These are phyloP conservation scores for Allodekkera sacchari DNA, from an alignment of 805 yeast genomes.

Conservation along the genomic window DNA sequence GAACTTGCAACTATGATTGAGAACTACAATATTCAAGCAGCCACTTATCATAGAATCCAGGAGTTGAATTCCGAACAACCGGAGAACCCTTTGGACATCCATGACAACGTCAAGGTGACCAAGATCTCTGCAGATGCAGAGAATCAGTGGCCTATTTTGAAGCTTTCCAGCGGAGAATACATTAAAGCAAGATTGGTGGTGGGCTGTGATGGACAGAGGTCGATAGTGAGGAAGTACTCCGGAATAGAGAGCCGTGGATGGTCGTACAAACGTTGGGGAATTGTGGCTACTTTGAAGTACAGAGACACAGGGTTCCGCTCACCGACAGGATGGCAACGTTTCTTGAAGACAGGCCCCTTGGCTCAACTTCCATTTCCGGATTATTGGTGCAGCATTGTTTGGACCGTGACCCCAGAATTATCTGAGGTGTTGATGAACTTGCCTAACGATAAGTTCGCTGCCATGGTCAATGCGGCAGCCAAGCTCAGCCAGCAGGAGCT, in stretches of 20 bases:
- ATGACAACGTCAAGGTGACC: conserved; percentile 63
- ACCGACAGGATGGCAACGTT: conserved; percentile 86
- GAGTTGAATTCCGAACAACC: conserved; percentile 27
- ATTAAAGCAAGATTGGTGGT: conserved; percentile 68
- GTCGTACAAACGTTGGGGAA: conserved; percentile 81
- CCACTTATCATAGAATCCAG: conserved; percentile 47
- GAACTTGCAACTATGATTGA: conserved; percentile 82
- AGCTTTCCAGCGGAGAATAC: conserved; percentile 53
- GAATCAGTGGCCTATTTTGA: conserved; percentile 70
- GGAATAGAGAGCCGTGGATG: conserved; percentile 85
- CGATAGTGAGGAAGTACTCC: conserved; percentile 81
- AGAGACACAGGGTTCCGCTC: conserved; percentile 60
- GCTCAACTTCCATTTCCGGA: conserved; percentile 87
- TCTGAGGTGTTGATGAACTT: conserved; percentile 54
- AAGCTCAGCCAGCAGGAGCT: conserved; percentile 72
- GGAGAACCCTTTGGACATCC: conserved; percentile 29
- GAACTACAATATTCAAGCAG: conserved; percentile 73
- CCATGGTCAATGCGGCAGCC: conserved; percentile 78
- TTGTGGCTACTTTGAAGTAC: conserved; percentile 81
- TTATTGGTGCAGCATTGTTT: conserved; percentile 82
- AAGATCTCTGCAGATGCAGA: conserved; percentile 34
- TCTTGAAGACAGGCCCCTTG: conserved; percentile 84
- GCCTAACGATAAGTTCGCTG: conserved; percentile 54
- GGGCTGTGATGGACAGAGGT: conserved; percentile 94
- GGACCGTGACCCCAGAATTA: conserved; percentile 79